Evolutionary conservation across 805 yeast species (phyloP), one percentile per base, ranked within the genome.

Genomic region (Zygosaccharomyces bailii): DNA sequence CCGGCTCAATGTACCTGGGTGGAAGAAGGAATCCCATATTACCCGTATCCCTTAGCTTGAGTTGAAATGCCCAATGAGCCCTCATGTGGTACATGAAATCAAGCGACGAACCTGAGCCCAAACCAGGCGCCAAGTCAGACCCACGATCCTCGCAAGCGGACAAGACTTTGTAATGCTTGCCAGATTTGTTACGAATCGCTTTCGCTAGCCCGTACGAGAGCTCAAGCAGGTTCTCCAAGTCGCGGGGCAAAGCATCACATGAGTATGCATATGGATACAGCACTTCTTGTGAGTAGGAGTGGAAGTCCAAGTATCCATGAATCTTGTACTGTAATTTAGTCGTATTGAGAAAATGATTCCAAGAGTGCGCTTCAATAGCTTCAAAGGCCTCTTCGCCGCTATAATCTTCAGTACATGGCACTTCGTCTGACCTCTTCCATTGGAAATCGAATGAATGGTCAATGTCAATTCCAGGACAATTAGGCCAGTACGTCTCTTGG

Each of bases 31-130:
- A 88, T 1, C 96, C 96, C 57, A 84, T 90, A 39, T 78, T 74
- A 0, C 96, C 95, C 14, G 84, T 76, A 59, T 87, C 96, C 56
- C 96, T 73, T 44, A 88, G 69, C 64, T 87, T 86, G 46, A 88
- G 67, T 56, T 86, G 95, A 65, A 82, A 83, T 1, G 95, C 95
- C 89, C 90, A 86, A 55, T 72, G 78, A 0, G 93, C 93, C 47
- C 81, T 75, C 56, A 81, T 78, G 63, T 85, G 88, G 58, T 86
- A 87, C 91, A 86, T 84, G 60, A 74, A 87, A 57, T 87, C 96
- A 54, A 87, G 69, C 1, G 86, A 83, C 2, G 87, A 76, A 2
- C 96, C 96, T 4, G 89, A 74, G 2, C 93, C 93, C 61, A 82
- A 67, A 14, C 82, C 84, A 1, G 93, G 90, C 9, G 78, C 59